These are phyloP conservation scores for Juncus inflexus DNA, from an alignment of 176 grass and related monocot species.

Conservation along the genomic window DNA sequence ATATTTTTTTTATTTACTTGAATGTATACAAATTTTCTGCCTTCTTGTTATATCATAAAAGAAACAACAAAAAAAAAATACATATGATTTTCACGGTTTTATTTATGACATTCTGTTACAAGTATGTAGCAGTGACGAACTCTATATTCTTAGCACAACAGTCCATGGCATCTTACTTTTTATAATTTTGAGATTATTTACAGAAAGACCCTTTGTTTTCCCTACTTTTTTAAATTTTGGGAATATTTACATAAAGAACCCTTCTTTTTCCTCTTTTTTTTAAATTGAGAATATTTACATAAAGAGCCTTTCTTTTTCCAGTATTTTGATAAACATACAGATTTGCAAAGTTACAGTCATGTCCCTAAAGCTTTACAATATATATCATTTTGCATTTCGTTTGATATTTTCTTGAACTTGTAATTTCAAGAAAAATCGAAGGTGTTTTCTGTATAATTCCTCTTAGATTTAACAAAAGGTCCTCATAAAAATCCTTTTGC, in stretches of 20 bases:
- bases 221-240: no score
- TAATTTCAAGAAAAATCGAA: no score
- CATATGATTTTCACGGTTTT: neutral
- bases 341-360: neutral
- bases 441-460: no score
- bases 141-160: slow-evolving; percentile 95
- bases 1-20: slow-evolving; percentile 26
- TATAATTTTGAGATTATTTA: neutral
- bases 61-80: neutral
- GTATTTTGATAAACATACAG: neutral
- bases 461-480: no score
- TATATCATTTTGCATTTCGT: no score
- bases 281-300: neutral
- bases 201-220: no score
- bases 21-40: slow-evolving; percentile 10
- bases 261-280: no score
- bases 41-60: slow-evolving; percentile 12
- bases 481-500: neutral
- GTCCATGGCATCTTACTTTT: slow-evolving; percentile 50
- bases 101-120: slow-evolving; percentile 37
- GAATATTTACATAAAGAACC: no score
- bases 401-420: no score
- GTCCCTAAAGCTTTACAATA: neutral
- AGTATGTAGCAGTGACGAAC: slow-evolving; percentile 98
- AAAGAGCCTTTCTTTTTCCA: neutral